These are phyloP conservation scores for Cyberlindnera samutprakarnensis DNA, from an alignment of 805 yeast species.

Conservation along the genomic window DNA sequence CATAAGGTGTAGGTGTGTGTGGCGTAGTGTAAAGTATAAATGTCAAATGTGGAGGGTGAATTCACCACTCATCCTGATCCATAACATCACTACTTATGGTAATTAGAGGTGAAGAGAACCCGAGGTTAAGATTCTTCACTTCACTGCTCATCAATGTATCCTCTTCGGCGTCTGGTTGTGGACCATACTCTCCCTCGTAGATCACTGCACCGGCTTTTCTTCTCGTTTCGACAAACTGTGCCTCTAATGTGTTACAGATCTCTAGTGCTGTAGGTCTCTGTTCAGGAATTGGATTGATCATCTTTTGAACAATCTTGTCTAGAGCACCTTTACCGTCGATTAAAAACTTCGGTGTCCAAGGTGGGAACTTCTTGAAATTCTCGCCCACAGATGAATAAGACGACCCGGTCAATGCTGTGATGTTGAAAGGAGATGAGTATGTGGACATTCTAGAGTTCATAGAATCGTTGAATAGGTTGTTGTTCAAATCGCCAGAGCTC, in stretches of 20 bases:
- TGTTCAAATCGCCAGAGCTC: slow-evolving; percentile 59
- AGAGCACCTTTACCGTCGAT: slow-evolving; percentile 62
- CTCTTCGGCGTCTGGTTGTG: slow-evolving; percentile 44
- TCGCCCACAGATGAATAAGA: slow-evolving; percentile 22
- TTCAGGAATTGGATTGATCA: slow-evolving; percentile 80
- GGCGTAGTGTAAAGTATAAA: background rate
- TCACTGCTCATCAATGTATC: slow-evolving; percentile 16
- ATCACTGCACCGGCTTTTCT: slow-evolving; percentile 90
- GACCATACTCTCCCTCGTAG: slow-evolving; percentile 94
- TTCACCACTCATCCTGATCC: slow-evolving; percentile 19
- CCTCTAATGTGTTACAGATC: slow-evolving; percentile 65
- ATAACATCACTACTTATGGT: slow-evolving; percentile 16
- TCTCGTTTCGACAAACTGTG: slow-evolving; percentile 67
- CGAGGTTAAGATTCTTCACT: slow-evolving; percentile 16
- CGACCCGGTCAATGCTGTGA: slow-evolving; percentile 19
- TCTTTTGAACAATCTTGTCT: slow-evolving; percentile 76
- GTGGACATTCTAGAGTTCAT: slow-evolving; percentile 19
- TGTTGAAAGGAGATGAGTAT: slow-evolving; percentile 18
- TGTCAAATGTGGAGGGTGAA: background rate
- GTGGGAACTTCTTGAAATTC: slow-evolving; percentile 40
- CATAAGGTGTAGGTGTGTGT: too few relatives aligned
- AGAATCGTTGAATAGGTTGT: slow-evolving; percentile 19
- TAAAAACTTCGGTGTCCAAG: slow-evolving; percentile 84
- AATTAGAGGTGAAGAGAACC: slow-evolving; percentile 8
- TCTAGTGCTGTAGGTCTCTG: slow-evolving; percentile 75